phyloP scores from a whole-genome alignment of 352 stramenopile genomes.

The Globisporangium orthogonon region DNA sequence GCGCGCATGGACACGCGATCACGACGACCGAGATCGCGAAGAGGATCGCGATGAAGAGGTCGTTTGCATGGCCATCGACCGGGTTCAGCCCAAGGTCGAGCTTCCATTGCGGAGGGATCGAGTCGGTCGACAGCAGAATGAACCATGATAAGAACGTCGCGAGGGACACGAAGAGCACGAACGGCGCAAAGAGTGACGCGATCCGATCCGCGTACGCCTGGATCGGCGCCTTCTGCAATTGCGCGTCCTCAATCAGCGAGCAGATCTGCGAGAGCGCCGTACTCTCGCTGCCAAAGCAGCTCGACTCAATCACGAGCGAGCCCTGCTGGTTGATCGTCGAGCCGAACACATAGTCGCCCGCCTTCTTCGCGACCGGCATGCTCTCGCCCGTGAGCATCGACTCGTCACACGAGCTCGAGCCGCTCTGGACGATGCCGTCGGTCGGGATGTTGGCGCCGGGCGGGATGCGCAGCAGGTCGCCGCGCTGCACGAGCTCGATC shows the following conservation, averaged over 20 bases:
- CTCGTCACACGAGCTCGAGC: slow-evolving; percentile 65
- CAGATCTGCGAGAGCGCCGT: slow-evolving; percentile 71
- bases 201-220: slow-evolving; percentile 78
- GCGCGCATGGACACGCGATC: slow-evolving; percentile 81
- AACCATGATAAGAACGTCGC: slow-evolving; percentile 61
- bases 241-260: slow-evolving; percentile 82
- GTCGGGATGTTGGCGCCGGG: slow-evolving; percentile 77
- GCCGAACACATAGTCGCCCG: slow-evolving; percentile 77
- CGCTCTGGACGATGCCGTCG: slow-evolving; percentile 71
- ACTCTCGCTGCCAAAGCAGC: slow-evolving; percentile 62
- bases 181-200: slow-evolving; percentile 57
- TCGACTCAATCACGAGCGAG: slow-evolving; percentile 80
- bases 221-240: slow-evolving; percentile 85
- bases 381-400: slow-evolving; percentile 85
- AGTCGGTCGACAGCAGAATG: slow-evolving; percentile 35
- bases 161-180: slow-evolving; percentile 52
- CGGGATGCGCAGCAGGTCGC: slow-evolving; percentile 61
- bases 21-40: slow-evolving; percentile 88
- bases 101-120: slow-evolving; percentile 47
- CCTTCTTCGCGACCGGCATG: slow-evolving; percentile 79
- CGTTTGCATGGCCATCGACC: slow-evolving; percentile 49
- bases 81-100: slow-evolving; percentile 39
- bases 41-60: slow-evolving; percentile 65
- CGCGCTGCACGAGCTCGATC: slow-evolving; percentile 81
- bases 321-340: slow-evolving; percentile 83